Conservation (phyloP, 345 rosid species). For the Gossypium australe region DNA sequence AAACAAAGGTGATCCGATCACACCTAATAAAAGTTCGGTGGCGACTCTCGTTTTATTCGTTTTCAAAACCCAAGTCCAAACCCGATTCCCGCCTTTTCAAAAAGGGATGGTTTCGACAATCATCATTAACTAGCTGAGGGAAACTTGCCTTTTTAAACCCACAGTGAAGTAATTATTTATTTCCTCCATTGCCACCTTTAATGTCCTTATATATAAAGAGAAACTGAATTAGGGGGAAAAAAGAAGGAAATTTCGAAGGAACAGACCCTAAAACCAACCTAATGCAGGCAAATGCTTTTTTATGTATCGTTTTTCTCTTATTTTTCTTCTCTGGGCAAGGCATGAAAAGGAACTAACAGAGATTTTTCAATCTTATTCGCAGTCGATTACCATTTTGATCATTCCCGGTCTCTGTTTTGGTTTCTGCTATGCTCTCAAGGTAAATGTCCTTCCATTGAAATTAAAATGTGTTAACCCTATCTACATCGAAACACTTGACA, state of each 20-base stretch:
- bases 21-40: too few species aligned
- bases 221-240: neutral
- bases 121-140: too few species aligned
- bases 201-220: constrained; percentile 7
- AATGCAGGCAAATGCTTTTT: neutral
- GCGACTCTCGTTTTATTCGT: too few species aligned
- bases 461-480: neutral
- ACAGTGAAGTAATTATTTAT: too few species aligned
- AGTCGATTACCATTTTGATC: constrained; percentile 28
- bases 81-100: too few species aligned
- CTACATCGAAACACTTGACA: too few species aligned
- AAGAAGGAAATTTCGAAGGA: neutral
- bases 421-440: constrained; percentile 58
- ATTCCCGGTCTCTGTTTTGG: constrained; percentile 32
- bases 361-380: constrained; percentile 8
- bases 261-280: neutral
- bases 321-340: too few species aligned
- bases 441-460: constrained; percentile 15
- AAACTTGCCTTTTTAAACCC: too few species aligned
- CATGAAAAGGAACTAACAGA: neutral
- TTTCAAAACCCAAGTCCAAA: too few species aligned
- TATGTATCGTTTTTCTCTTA: neutral
- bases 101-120: too few species aligned
- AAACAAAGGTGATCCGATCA: too few species aligned
- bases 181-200: too few species aligned